Conservation (phyloP, 2,329 filamentous ascomycete species). For the Colletotrichum magnum region DNA sequence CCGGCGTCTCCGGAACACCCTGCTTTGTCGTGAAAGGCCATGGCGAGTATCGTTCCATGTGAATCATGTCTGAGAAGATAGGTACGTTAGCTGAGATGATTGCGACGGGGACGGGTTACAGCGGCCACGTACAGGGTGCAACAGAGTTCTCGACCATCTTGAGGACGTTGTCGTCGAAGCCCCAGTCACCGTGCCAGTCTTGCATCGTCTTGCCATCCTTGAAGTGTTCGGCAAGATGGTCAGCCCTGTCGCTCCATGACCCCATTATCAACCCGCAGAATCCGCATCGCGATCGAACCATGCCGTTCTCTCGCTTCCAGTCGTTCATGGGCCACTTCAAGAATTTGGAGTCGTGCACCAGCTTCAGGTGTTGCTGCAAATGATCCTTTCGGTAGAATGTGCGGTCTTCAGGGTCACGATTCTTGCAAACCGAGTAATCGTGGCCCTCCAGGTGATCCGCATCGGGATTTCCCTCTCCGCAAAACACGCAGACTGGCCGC, state of each 20-base stretch:
- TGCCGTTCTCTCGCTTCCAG: slow-evolving; percentile 29
- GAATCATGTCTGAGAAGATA: slow-evolving; percentile 50
- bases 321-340: slow-evolving; percentile 30
- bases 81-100: no score
- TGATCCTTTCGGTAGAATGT: slow-evolving; percentile 61
- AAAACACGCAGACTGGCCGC: slow-evolving; percentile 56
- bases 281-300: slow-evolving; percentile 50
- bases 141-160: slow-evolving; percentile 56
- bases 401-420: slow-evolving; percentile 60
- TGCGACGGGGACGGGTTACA: not conserved
- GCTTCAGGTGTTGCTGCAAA: slow-evolving; percentile 55
- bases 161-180: slow-evolving; percentile 52
- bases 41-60: slow-evolving; percentile 52
- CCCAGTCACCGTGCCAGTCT: slow-evolving; percentile 58
- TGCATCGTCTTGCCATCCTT: slow-evolving; percentile 55
- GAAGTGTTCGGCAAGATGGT: slow-evolving; percentile 57
- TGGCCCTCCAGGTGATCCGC: slow-evolving; percentile 53
- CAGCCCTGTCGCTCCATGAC: slow-evolving; percentile 51
- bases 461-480: slow-evolving; percentile 50
- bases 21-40: slow-evolving; percentile 48
- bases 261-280: slow-evolving; percentile 53
- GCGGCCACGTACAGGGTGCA: slow-evolving; percentile 49
- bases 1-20: slow-evolving; percentile 38
- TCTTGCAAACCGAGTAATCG: slow-evolving; percentile 61
- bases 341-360: slow-evolving; percentile 34